Evolutionary conservation across 768 basidiomycete species (phyloP).

Genomic region (Tricholoma sp.): DNA sequence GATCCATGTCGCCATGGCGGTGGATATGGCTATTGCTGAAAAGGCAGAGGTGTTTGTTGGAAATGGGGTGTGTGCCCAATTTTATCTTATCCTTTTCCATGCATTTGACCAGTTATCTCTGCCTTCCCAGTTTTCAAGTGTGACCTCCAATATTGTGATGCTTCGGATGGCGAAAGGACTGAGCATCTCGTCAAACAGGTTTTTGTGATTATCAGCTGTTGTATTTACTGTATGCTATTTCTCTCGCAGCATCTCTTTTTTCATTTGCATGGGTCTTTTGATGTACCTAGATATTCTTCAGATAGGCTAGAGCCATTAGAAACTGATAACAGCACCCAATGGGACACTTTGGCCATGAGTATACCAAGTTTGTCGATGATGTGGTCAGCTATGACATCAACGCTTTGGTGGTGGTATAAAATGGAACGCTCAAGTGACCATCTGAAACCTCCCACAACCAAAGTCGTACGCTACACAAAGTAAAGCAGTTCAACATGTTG

Average conservation of each 20-base stretch:
- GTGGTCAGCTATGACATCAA: slow-evolving; percentile 14
- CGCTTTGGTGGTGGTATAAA: slow-evolving; percentile 5
- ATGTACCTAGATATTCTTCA: not conserved
- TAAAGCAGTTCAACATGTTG: slow-evolving; percentile 1
- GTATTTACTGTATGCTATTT: slow-evolving; percentile 3
- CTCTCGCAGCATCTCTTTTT: not conserved
- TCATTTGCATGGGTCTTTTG: not conserved
- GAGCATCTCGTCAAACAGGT: slow-evolving; percentile 31
- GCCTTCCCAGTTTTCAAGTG: slow-evolving; percentile 38
- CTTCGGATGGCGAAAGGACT: slow-evolving; percentile 39
- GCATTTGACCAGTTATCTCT: not conserved
- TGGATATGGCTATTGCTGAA: slow-evolving; percentile 59
- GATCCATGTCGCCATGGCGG: slow-evolving; percentile 41
- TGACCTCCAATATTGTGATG: slow-evolving; percentile 47
- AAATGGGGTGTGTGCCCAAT: slow-evolving; percentile 43
- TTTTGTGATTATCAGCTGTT: slow-evolving; percentile 27
- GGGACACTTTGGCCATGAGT: not conserved
- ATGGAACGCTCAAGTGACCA: not conserved
- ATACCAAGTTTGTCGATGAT: not conserved
- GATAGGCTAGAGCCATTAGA: not conserved
- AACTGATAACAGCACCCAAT: not conserved
- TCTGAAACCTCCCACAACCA: slow-evolving; percentile 6
- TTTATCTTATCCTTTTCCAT: not conserved
- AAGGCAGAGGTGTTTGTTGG: slow-evolving; percentile 56
- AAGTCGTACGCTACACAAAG: not conserved